These are phyloP conservation scores for Henckelia pumila DNA, from an alignment of 257 asterid genomes.

Conservation along the genomic window DNA sequence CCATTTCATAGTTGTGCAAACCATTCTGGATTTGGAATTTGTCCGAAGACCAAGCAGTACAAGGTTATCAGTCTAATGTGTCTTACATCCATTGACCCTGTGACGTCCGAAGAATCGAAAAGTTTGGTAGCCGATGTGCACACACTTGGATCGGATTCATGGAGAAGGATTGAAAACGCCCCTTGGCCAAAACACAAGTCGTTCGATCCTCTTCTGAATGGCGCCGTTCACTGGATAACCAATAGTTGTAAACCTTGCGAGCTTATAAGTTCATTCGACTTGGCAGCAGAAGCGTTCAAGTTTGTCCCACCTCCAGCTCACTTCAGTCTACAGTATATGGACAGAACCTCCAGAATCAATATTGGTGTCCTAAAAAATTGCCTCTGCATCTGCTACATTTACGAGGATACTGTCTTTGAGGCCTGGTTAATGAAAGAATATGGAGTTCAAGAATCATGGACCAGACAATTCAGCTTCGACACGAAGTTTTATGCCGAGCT, in stretches of 20 bases:
- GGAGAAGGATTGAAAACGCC: slow-evolving; percentile 40
- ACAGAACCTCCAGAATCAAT: slow-evolving; percentile 38
- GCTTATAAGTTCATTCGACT: slow-evolving; percentile 40
- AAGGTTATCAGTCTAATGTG: slow-evolving; percentile 43
- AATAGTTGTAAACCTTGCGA: slow-evolving; percentile 34
- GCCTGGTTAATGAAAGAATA: slow-evolving; percentile 56
- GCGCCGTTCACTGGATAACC: slow-evolving; percentile 47
- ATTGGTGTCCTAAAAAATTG: slow-evolving; percentile 39
- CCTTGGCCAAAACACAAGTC: slow-evolving; percentile 35
- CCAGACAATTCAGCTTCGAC: slow-evolving; percentile 43
- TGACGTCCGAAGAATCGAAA: slow-evolving; percentile 3
- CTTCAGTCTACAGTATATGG: slow-evolving; percentile 30
- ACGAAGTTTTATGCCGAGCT: slow-evolving; percentile 40
- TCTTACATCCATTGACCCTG: slow-evolving; percentile 20
- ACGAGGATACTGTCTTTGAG: slow-evolving; percentile 38
- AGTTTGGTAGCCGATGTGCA: slow-evolving; percentile 34
- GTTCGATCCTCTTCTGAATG: slow-evolving; percentile 46
- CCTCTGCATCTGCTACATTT: slow-evolving; percentile 48
- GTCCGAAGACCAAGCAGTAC: slow-evolving; percentile 42
- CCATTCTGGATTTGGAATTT: slow-evolving; percentile 43
- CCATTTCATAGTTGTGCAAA: slow-evolving; percentile 26
- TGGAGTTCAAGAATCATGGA: slow-evolving; percentile 51
- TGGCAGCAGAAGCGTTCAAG: slow-evolving; percentile 41
- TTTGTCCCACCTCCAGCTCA: slow-evolving; percentile 42
- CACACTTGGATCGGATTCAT: slow-evolving; percentile 46